Base-by-base conservation (phyloP, 2,329 filamentous ascomycete genomes). In the Hortaea werneckii region DNA sequence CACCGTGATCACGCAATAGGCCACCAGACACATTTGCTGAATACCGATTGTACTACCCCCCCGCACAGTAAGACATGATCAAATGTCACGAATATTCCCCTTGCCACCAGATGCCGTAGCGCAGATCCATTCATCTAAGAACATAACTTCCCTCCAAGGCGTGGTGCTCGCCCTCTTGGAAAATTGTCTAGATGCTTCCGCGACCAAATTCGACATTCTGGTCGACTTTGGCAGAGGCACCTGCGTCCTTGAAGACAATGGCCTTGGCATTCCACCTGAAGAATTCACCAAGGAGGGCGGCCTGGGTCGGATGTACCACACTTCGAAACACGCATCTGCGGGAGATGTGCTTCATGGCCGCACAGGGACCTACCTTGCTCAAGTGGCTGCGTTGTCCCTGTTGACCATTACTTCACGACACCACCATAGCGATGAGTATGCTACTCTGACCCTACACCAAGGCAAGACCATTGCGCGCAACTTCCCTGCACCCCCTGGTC, bases 211-310 rank as follows among this genome's bases (percentile, higher is more conserved):
- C 50, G 77, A 77, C 44, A 71, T 94, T 45, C 76, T 74, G 1
- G 70, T 95, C 20, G 85, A 95, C 65, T 87, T 87, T 60, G 64
- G 67, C 44, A 80, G 82, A 26, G 90, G 88, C 5, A 79, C 77
- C 54, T 95, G 89, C 64, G 73, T 75, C 0, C 76, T 95, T 5
- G 85, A 94, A 58, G 92, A 98, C 61, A 77, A 96, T 65, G 92
- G 92, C 1, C 46, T 70, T 11, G 92, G 92, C 0, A 94, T 98
- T 40, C 62, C 71, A 1, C 78, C 84, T 1, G 58, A 64, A 1
- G 89, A 95, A 54, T 95, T 96, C 56, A 59, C 60, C n/a, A 69
- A 77, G 2, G 63, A 67, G 40, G 87, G 87, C 4, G 83, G 85
- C 0, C 69, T 95, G 12, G 84, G 80, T 26, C 86, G 81, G 65